A percentile compares a stretch with the other conserved stretches of the same genome.
Evolutionary conservation across 2,329 filamentous ascomycete species (phyloP).

Genomic region (Xylariaceae sp.): DNA sequence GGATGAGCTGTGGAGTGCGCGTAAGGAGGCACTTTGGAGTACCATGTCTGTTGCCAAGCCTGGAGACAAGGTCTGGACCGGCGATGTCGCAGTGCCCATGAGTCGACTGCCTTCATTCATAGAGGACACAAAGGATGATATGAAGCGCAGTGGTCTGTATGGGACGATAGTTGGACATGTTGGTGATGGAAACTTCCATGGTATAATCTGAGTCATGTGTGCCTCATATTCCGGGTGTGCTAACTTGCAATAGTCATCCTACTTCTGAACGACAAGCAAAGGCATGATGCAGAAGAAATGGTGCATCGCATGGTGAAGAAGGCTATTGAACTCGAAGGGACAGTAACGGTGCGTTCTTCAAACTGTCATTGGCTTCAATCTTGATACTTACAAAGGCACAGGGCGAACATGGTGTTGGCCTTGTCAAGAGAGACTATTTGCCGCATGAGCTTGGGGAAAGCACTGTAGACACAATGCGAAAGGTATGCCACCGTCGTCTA

Average conservation of each 20-base stretch:
- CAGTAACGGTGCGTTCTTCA: conserved; percentile 57
- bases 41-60: conserved; percentile 63
- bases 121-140: conserved; percentile 66
- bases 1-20: conserved; percentile 74
- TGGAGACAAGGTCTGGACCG: conserved; percentile 77
- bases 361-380: neutral
- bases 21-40: conserved; percentile 82
- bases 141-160: conserved; percentile 51
- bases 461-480: conserved; percentile 80
- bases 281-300: conserved; percentile 61
- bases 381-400: conserved; percentile 16
- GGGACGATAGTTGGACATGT: conserved; percentile 67
- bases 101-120: conserved; percentile 70
- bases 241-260: conserved; percentile 41
- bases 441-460: conserved; percentile 69
- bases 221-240: neutral
- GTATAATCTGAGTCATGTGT: conserved; percentile 21
- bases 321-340: conserved; percentile 80
- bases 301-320: conserved; percentile 84
- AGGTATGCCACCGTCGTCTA: conserved; percentile 42
- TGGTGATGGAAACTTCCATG: conserved; percentile 76
- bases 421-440: conserved; percentile 82
- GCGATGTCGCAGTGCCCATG: conserved; percentile 81
- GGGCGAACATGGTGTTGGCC: conserved; percentile 79
- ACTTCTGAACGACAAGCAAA: conserved; percentile 61